Conservation (phyloP, 2,329 filamentous ascomycete species). For the Huntiella abstrusa region DNA sequence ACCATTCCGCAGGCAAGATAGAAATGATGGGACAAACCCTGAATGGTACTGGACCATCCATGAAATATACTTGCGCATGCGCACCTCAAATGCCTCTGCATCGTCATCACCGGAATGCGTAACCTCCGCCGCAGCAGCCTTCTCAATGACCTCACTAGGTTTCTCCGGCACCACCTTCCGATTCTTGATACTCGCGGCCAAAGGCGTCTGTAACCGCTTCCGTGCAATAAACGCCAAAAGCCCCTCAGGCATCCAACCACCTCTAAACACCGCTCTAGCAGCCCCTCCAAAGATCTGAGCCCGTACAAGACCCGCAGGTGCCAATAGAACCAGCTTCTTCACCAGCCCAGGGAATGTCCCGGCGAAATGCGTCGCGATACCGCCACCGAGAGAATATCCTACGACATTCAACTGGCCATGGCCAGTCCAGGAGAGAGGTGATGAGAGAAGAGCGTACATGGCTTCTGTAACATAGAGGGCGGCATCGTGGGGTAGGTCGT, state of each 20-base stretch:
- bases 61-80: constrained; percentile 31
- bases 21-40: constrained; percentile 41
- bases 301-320: constrained; percentile 57
- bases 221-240: constrained; percentile 30
- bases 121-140: constrained; percentile 22
- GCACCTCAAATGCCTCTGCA: constrained; percentile 23
- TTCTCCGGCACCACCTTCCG: constrained; percentile 1
- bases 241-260: constrained; percentile 33
- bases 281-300: constrained; percentile 30
- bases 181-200: constrained; percentile 21
- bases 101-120: constrained; percentile 15
- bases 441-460: constrained; percentile 50
- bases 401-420: constrained; percentile 41
- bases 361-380: constrained; percentile 56
- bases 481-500: constrained; percentile 51
- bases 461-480: constrained; percentile 56
- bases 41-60: constrained; percentile 38
- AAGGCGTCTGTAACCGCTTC: constrained; percentile 29
- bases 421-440: constrained; percentile 48
- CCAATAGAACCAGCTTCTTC: constrained; percentile 52
- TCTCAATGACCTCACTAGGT: constrained; percentile 2
- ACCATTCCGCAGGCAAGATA: constrained; percentile 35
- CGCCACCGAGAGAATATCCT: constrained; percentile 70
- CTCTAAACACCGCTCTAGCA: constrained; percentile 33
- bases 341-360: constrained; percentile 54